Percentiles rank a stretch among this genome's conserved stretches.
These are phyloP conservation scores for Magnusiomyces fungicola DNA, from an alignment of 1,139 yeast genomes.

Conservation along the genomic window DNA sequence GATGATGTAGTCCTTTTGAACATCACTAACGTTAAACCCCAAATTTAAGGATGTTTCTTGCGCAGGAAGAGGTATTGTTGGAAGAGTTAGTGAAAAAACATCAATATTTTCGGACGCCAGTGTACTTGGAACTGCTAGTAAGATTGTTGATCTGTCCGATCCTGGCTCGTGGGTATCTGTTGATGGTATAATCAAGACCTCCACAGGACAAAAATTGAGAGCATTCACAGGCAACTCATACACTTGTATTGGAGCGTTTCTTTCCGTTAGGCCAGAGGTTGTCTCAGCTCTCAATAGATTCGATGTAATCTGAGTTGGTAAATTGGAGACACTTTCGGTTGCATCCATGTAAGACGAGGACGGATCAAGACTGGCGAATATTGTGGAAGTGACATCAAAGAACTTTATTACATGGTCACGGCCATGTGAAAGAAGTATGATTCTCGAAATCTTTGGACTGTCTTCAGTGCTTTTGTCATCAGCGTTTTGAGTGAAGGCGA, in stretches of 20 bases:
- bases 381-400: constrained; percentile 9
- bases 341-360: background rate
- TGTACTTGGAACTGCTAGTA: constrained; percentile 35
- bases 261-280: too few relatives aligned
- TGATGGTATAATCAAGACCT: constrained; percentile 17
- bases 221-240: constrained; percentile 35
- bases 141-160: background rate
- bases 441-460: background rate
- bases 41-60: too few relatives aligned
- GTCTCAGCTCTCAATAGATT: too few relatives aligned
- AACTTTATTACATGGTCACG: constrained; percentile 33
- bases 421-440: constrained; percentile 32
- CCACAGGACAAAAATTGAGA: constrained; percentile 34
- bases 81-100: constrained; percentile 25
- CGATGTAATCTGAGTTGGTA: background rate
- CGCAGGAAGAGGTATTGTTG: background rate
- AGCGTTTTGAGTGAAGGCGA: background rate
- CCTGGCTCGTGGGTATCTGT: background rate
- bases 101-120: constrained; percentile 33
- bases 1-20: background rate
- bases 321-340: background rate
- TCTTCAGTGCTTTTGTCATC: background rate
- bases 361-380: background rate
- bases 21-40: background rate
- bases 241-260: constrained; percentile 30